A percentile compares a stretch with the other conserved stretches of the same genome.
Evolutionary conservation across 805 yeast species (phyloP).

Genomic region (Wickerhamomyces chaumierensis): DNA sequence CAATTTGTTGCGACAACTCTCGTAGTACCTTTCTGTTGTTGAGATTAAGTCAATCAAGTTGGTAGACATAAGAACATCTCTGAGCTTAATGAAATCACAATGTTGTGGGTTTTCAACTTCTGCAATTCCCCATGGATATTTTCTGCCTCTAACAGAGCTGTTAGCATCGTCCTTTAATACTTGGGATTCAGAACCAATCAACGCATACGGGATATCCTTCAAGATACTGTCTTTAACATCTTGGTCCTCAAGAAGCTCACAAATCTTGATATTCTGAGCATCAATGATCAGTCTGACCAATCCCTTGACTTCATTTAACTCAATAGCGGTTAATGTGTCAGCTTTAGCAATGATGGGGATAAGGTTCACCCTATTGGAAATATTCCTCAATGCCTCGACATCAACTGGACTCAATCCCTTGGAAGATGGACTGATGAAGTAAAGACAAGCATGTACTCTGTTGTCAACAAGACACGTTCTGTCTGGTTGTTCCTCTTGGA

Average conservation of each 20-base stretch:
- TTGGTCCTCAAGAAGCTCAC: constrained; percentile 35
- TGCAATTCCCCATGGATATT: constrained; percentile 77
- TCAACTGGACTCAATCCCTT: constrained; percentile 55
- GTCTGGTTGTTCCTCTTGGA: constrained; percentile 70
- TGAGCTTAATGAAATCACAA: constrained; percentile 64
- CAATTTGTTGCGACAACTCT: constrained; percentile 49
- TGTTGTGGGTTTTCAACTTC: constrained; percentile 70
- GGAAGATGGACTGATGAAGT: constrained; percentile 65
- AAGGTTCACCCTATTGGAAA: constrained; percentile 63
- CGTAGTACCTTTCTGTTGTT: constrained; percentile 72
- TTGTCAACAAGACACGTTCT: constrained; percentile 43
- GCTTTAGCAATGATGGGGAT: constrained; percentile 78
- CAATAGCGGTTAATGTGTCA: constrained; percentile 56
- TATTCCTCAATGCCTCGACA: constrained; percentile 58
- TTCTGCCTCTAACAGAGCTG: constrained; percentile 53
- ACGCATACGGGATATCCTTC: constrained; percentile 51
- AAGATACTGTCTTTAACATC: constrained; percentile 22
- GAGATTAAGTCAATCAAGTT: constrained; percentile 68
- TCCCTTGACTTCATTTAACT: constrained; percentile 41
- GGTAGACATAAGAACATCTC: constrained; percentile 52
- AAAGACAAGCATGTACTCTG: constrained; percentile 78
- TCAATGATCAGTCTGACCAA: constrained; percentile 38
- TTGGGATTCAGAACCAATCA: constrained; percentile 54
- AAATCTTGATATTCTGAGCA: constrained; percentile 45
- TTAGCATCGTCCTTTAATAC: constrained; percentile 31